Base-by-base conservation (phyloP, 225 moss, liverwort and hornwort genomes). In the Neckera pumila region DNA sequence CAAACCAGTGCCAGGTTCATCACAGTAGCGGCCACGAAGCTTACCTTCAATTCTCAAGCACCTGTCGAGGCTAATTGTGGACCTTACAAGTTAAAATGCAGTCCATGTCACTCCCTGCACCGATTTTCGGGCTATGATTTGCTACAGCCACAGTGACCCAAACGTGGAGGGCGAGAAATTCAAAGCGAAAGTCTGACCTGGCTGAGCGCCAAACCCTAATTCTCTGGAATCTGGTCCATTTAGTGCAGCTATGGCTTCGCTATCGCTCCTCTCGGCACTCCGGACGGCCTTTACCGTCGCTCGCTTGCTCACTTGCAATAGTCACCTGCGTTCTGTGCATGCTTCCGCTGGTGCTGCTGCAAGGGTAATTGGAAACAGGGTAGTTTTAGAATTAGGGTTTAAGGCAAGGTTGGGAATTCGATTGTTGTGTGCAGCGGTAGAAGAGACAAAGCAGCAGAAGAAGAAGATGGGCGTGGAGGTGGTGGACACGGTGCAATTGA, bases 401-500 rank as follows among this genome's bases (percentile, higher is more conserved):
- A 76, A 86, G 62, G 85, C 12, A 28, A 60, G 73, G 64, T 69
- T 31, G 58, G 53, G 60, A 65, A 31, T n/a, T 36, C 85, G 80
- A 83, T 78, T 85, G 43, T 83, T 53, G 74, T 62, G 86, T 36
- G 83, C 80, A 40, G 28, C n/a, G 16, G 82, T 79, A 9, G 83
- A 43, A 75, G 74, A 42, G 43, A 17, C 56, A 1, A 89, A 67
- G 53, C 42, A 61, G 85, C 87, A 78, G 60, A 62, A 59, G 82
- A 66, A 38, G 67, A 91, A 59, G 71, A 97, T 91, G 92, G 92
- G 87, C 88, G 73, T 91, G 71, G 86, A 91, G 83, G 91, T 96
- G 34, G 90, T 91, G 89, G 94, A 95, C 36, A 88, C 87, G 34
- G 93, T 98, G 66, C 89, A 85, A 75, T 89, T 97, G 87, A 96